Base-by-base conservation (phyloP, 192 early-diverging fungal genomes). In the Nowakowskiella sp. region DNA sequence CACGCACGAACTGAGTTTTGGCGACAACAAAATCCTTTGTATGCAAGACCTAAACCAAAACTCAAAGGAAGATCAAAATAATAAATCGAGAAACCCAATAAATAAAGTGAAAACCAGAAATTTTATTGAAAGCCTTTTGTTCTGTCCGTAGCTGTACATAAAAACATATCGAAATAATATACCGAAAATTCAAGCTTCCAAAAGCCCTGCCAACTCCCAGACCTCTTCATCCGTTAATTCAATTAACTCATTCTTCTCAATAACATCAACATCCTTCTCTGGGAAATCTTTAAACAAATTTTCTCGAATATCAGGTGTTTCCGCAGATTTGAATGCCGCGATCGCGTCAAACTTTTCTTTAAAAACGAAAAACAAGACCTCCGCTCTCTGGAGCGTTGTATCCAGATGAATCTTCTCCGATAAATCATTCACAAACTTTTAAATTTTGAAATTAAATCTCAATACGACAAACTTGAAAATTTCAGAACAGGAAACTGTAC, bases 21-120 rank as follows among this genome's bases (percentile, higher is more conserved):
- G 78, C 56, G 73, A 31, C 73, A 80, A 65, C 76, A 80, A 60
- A 66, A 77, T 42, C 78, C 78, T 22, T 31, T 80, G 22, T 80
- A 80, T 54, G 72, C 78, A 9, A 42, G 77, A 1, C 59, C 55
- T 25, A 76, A 72, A 44, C n/a, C n/a, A n/a, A n/a, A n/a, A n/a
- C n/a, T n/a, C n/a, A n/a, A n/a, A n/a, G n/a, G n/a, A n/a, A n/a
- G n/a, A n/a, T n/a, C n/a, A n/a, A n/a, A n/a, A n/a, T n/a, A n/a
- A n/a, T n/a, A n/a, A n/a, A n/a, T n/a, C n/a, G n/a, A n/a, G n/a
- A n/a, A n/a, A n/a, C n/a, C n/a, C n/a, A n/a, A n/a, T n/a, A n/a
- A n/a, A n/a, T n/a, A n/a, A n/a, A n/a, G n/a, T n/a, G n/a, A n/a
- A n/a, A n/a, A n/a, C n/a, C n/a, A n/a, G n/a, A n/a, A n/a, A n/a